Conservation (phyloP, 305 asterid species). For the Petunia hybrid region DNA sequence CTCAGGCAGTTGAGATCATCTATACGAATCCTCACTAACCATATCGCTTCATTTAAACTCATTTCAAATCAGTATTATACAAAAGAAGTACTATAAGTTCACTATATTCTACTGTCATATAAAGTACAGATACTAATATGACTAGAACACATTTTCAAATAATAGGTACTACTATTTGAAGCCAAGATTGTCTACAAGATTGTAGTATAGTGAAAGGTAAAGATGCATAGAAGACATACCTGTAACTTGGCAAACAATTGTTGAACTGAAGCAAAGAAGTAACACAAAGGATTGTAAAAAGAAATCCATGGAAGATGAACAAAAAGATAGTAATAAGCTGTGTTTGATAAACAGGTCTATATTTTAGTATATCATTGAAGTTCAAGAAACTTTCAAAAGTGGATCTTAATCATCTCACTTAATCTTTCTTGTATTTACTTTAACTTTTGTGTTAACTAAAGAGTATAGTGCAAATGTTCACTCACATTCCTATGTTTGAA, state of each 20-base stretch:
- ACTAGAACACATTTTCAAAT: not conserved
- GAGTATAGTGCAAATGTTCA: conserved; percentile 28
- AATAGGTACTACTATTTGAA: not conserved
- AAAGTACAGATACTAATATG: not conserved
- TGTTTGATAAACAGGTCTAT: conserved; percentile 15
- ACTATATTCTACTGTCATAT: not conserved
- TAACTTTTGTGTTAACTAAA: conserved; percentile 38
- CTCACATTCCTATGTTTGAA: conserved; percentile 16
- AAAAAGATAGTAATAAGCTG: conserved; percentile 35
- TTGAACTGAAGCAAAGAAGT: conserved; percentile 54
- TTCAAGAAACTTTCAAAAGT: conserved; percentile 35
- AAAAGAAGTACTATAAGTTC: not conserved
- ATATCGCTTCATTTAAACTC: not conserved
- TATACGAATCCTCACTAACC: not conserved
- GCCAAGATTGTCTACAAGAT: not conserved
- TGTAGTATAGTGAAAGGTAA: not conserved
- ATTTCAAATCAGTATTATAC: not conserved
- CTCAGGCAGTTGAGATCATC: not conserved
- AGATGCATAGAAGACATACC: conserved; percentile 53
- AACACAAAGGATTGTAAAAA: conserved; percentile 39
- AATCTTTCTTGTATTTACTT: conserved; percentile 41
- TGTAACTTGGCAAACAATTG: conserved; percentile 69
- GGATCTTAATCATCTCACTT: conserved; percentile 12
- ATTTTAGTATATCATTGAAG: conserved; percentile 37
- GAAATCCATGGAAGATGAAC: conserved; percentile 59